phyloP scores from a whole-genome alignment of 2,329 filamentous ascomycete genomes.

The Pseudogymnoascus destructans region DNA sequence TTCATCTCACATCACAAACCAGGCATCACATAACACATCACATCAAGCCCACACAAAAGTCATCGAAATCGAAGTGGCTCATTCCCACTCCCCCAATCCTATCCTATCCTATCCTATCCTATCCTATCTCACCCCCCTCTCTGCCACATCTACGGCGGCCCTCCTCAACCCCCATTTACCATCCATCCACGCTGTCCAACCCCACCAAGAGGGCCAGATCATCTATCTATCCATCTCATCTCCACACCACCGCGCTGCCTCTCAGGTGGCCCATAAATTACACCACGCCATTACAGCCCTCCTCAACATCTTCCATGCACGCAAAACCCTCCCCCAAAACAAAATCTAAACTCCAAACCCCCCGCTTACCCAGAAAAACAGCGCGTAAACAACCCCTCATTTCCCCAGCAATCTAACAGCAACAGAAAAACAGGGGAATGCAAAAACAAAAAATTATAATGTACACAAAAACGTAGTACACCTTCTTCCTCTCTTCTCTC shows the following conservation, averaged over 20 bases:
- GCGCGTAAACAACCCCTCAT: not conserved
- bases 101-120: not conserved
- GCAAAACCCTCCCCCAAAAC: not conserved
- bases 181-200: not conserved
- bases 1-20: no score
- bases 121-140: not conserved
- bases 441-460: not conserved
- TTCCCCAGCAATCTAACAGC: not conserved
- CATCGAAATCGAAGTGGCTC: not conserved
- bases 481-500: not conserved
- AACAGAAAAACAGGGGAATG: not conserved
- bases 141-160: not conserved
- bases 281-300: not conserved
- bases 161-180: not conserved
- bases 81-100: not conserved
- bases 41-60: not conserved
- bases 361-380: not conserved
- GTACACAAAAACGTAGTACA: constrained; percentile 3
- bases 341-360: not conserved
- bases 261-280: not conserved
- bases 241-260: not conserved
- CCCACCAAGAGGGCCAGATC: not conserved
- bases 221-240: not conserved
- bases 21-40: not conserved
- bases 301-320: not conserved